A percentile compares a stretch with the other conserved stretches of the same genome.
Conservation (phyloP, 1,139 yeast species). For the Yamadazyma mexicana region DNA sequence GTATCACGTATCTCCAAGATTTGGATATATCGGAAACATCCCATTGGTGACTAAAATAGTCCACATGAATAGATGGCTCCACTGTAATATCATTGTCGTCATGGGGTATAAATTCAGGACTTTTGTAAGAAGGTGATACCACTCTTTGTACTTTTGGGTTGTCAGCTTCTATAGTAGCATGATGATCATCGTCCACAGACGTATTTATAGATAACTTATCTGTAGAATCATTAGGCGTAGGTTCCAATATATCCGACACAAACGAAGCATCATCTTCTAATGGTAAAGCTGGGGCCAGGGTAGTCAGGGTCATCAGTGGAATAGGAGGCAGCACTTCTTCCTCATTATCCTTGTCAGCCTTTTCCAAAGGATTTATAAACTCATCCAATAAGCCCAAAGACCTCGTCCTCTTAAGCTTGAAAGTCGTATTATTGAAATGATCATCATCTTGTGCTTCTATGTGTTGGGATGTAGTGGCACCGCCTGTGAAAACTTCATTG, state of each 20-base stretch:
- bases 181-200: constrained; percentile 2
- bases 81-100: constrained; percentile 82
- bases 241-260: not conserved
- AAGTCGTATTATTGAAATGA: constrained; percentile 71
- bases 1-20: constrained; percentile 91
- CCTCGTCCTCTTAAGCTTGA: constrained; percentile 77
- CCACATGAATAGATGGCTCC: constrained; percentile 89
- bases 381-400: constrained; percentile 82
- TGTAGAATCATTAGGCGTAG: not conserved
- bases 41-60: constrained; percentile 94
- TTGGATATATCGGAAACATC: constrained; percentile 89
- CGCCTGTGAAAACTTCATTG: constrained; percentile 45
- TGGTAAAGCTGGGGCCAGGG: not conserved
- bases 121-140: constrained; percentile 12
- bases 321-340: not conserved
- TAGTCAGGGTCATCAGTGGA: not conserved
- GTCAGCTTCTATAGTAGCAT: constrained; percentile 1
- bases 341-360: constrained; percentile 9
- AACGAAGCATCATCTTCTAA: not conserved
- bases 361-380: constrained; percentile 46
- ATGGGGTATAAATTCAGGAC: constrained; percentile 56
- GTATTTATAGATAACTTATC: constrained; percentile 5
- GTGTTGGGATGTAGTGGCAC: constrained; percentile 56
- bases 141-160: not conserved
- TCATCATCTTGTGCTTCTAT: constrained; percentile 72